A percentile compares a stretch with the other conserved stretches of the same genome.
These are phyloP conservation scores for Schizophyllum amplum DNA, from an alignment of 1,284 basidiomycete species.

Conservation along the genomic window DNA sequence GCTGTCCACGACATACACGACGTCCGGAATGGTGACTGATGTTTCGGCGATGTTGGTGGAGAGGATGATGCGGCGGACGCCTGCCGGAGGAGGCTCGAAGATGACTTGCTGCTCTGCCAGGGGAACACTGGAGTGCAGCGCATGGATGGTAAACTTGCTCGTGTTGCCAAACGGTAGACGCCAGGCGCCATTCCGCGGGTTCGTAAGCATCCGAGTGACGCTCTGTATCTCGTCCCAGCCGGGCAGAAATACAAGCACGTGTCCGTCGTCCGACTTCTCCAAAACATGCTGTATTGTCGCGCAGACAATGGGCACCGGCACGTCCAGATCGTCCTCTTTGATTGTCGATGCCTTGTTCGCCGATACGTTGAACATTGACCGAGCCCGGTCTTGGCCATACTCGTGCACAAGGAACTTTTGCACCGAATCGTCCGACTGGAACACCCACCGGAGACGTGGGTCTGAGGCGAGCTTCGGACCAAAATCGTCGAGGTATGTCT, in stretches of 20 bases:
- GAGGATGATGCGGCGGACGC: slow-evolving; percentile 83
- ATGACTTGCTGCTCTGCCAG: slow-evolving; percentile 87
- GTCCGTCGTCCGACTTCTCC: slow-evolving; percentile 70
- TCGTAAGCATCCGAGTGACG: slow-evolving; percentile 64
- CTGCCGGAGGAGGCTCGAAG: slow-evolving; percentile 72
- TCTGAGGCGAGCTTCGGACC: slow-evolving; percentile 38
- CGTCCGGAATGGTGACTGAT: slow-evolving; percentile 93
- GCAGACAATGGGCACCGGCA: slow-evolving; percentile 80
- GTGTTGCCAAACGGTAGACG: slow-evolving; percentile 56
- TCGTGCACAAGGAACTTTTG: slow-evolving; percentile 73
- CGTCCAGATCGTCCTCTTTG: slow-evolving; percentile 64
- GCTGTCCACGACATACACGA: slow-evolving; percentile 91
- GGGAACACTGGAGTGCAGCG: slow-evolving; percentile 89
- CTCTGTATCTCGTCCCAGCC: slow-evolving; percentile 90
- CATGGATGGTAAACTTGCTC: slow-evolving; percentile 68
- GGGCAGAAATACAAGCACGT: slow-evolving; percentile 88
- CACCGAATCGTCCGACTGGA: slow-evolving; percentile 64
- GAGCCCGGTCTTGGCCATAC: slow-evolving; percentile 31
- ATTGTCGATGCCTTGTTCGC: slow-evolving; percentile 13
- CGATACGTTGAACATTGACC: background rate
- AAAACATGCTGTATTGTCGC: slow-evolving; percentile 80
- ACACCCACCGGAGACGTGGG: slow-evolving; percentile 52
- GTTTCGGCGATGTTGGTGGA: slow-evolving; percentile 98
- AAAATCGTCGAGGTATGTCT: slow-evolving; percentile 80
- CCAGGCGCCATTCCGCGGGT: slow-evolving; percentile 41